A percentile compares a stretch with the other conserved stretches of the same genome.
Conservation (phyloP, 2,329 filamentous ascomycete genomes). For the Capronia americana region DNA sequence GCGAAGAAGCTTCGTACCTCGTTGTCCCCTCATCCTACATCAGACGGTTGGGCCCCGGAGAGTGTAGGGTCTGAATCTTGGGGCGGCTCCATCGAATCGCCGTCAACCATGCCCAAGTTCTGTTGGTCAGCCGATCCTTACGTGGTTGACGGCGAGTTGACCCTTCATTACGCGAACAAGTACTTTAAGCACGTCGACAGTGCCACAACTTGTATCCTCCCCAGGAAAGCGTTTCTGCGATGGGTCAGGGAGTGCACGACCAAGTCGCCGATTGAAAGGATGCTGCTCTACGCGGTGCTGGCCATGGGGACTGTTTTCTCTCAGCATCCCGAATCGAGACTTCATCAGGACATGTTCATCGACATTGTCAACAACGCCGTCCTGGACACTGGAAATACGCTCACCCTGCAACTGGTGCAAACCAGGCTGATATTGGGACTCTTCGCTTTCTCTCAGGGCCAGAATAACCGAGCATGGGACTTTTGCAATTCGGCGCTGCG, state of each 20-base stretch:
- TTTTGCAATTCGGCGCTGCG: conserved; percentile 68
- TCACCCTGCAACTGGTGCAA: conserved; percentile 70
- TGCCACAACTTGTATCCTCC: conserved; percentile 63
- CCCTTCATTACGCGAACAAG: conserved; percentile 59
- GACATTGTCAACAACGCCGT: conserved; percentile 65
- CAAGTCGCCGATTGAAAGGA: conserved; percentile 62
- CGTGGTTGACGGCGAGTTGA: conserved; percentile 56
- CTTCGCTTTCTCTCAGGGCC: conserved; percentile 68
- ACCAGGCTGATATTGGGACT: conserved; percentile 70
- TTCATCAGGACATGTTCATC: conserved; percentile 57
- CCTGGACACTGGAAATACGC: conserved; percentile 57
- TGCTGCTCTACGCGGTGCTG: conserved; percentile 67
- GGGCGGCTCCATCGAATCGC: conserved; percentile 14
- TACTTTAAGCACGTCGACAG: conserved; percentile 65
- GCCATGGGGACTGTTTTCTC: conserved; percentile 64
- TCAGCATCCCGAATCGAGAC: conserved; percentile 48
- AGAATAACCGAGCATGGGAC: conserved; percentile 67
- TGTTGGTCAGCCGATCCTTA: conserved; percentile 63
- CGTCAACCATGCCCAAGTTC: conserved; percentile 17
- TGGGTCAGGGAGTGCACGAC: conserved; percentile 60
- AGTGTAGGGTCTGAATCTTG: conserved; percentile 12
- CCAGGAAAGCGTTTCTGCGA: conserved; percentile 58
- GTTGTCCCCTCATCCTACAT: conserved; percentile 33
- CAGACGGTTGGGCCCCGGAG: conserved; percentile 16
- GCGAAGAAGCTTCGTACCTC: conserved; percentile 38